Base-by-base conservation (phyloP, 2,329 filamentous ascomycete species). In the Ceratocystis diversiconidia region DNA sequence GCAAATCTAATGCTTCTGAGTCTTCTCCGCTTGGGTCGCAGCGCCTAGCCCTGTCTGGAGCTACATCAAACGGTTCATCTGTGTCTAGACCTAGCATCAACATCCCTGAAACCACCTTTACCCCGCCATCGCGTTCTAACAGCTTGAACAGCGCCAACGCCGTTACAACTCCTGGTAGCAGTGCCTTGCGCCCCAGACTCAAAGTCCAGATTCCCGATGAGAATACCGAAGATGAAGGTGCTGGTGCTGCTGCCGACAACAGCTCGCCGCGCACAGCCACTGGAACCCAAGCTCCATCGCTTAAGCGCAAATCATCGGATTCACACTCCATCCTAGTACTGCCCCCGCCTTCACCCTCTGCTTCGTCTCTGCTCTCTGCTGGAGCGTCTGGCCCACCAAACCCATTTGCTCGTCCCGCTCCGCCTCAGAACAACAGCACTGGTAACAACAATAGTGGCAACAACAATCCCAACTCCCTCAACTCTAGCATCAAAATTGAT, bases 331-430 rank as follows among this genome's bases (percentile, higher is more conserved):
- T 84, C 60, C 79, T 95, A 22, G 90, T 96, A 2, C 80, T 99
- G 5, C 94, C 94, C 19, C 92, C 92, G 6, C 94, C 94, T 0
- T 96, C 94, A 1, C 92, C 94, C 0, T 95, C 90, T 36, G 89
- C 90, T 1, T 88, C 88, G 25, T 85, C 90, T 1, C 79, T 97
- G 5, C 79, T 96, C 65, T 96, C 91, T 61, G 94, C 94, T 0
- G 94, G 94, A 50, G 92, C 94, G 7, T 88, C 87, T 46, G 94
- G 94, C 0, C 94, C 94, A 15, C 91, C 91, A 1, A 99, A 99
- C 73, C 94, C 94, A 0, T 99, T 97, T 74, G 94, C 94, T 6
- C 83, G 92, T 52, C 94, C 92, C 0, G 83, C 86, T 30, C 90
- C 89, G 3, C 89, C 91, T 32, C 80, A 84, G 66, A 84, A 81